phyloP scores from a whole-genome alignment of 306 rosid genomes.

The Trichosanthes cucumerina region DNA sequence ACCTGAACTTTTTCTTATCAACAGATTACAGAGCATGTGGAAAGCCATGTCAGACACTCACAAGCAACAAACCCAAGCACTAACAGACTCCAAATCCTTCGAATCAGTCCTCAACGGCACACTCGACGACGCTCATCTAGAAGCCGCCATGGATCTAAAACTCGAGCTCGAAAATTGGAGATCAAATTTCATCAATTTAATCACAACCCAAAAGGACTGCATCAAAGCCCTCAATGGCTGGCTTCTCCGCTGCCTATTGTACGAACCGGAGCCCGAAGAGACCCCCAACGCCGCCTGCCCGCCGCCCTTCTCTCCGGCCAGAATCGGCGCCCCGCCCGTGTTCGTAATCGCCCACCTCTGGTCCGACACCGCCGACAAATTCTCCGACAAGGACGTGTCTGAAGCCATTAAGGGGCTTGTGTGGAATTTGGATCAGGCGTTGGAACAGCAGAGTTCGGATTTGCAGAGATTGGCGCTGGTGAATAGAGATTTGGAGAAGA shows the following conservation, averaged over 20 bases:
- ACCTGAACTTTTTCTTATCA: neutral
- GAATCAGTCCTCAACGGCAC: slow-evolving; percentile 26
- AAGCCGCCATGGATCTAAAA: slow-evolving; percentile 52
- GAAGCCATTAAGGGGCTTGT: slow-evolving; percentile 48
- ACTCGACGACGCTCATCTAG: slow-evolving; percentile 29
- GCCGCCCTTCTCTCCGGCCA: slow-evolving; percentile 40
- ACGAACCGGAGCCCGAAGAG: slow-evolving; percentile 59
- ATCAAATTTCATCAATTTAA: slow-evolving; percentile 52
- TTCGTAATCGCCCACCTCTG: slow-evolving; percentile 55
- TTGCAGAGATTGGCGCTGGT: slow-evolving; percentile 28
- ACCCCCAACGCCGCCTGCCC: slow-evolving; percentile 13
- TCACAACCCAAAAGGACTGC: slow-evolving; percentile 44
- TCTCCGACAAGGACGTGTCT: slow-evolving; percentile 46
- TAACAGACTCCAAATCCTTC: slow-evolving; percentile 32
- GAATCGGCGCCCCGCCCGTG: slow-evolving; percentile 54
- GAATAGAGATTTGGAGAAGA: slow-evolving; percentile 50
- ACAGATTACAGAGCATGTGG: slow-evolving; percentile 70
- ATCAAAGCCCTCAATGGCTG: slow-evolving; percentile 64
- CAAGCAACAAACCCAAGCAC: slow-evolving; percentile 35
- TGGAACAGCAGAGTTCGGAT: slow-evolving; percentile 37
- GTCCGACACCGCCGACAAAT: slow-evolving; percentile 47
- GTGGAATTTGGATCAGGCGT: slow-evolving; percentile 20
- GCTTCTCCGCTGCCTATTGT: slow-evolving; percentile 50
- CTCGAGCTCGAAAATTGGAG: slow-evolving; percentile 55
- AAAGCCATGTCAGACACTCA: slow-evolving; percentile 62